phyloP scores from a whole-genome alignment of 345 rosid genomes.

The Zanthoxylum bungeanum region DNA sequence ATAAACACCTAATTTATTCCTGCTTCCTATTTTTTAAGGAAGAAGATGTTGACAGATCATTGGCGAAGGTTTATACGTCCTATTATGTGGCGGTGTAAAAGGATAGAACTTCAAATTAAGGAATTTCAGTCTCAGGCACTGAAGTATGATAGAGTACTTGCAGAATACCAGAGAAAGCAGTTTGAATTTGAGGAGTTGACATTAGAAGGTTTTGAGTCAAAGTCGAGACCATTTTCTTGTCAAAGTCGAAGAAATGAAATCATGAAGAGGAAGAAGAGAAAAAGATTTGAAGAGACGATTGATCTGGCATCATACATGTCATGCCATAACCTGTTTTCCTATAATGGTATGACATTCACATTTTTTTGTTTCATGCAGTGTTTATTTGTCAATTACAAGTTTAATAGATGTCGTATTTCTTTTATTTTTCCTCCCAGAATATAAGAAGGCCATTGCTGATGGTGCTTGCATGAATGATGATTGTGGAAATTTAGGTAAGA shows the following conservation, averaged over 20 bases:
- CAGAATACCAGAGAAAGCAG: constrained; percentile 42
- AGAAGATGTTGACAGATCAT: constrained; percentile 76
- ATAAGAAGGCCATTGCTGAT: constrained; percentile 44
- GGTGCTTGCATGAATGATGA: constrained; percentile 37
- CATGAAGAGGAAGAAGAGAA: constrained; percentile 64
- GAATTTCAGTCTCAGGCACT: constrained; percentile 47
- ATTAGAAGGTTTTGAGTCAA: constrained; percentile 38
- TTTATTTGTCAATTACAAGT: constrained; percentile 9
- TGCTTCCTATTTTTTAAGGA: constrained; percentile 32
- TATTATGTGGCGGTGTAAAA: constrained; percentile 75
- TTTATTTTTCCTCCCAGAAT: constrained; percentile 41
- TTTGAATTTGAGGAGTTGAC: constrained; percentile 31
- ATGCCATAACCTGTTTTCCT: constrained; percentile 64
- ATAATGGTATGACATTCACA: constrained; percentile 43
- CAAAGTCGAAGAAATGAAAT: constrained; percentile 35
- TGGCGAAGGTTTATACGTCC: constrained; percentile 78
- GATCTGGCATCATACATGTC: constrained; percentile 50
- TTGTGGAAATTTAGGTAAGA: constrained; percentile 45
- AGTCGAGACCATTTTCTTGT: constrained; percentile 46
- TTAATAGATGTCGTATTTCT: constrained; percentile 5
- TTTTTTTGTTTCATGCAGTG: constrained; percentile 11
- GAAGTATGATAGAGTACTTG: constrained; percentile 59
- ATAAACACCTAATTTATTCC: background rate
- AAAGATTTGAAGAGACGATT: constrained; percentile 54
- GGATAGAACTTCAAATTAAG: constrained; percentile 68